These are phyloP conservation scores for Talaromyces sp. DNA, from an alignment of 2,329 filamentous ascomycete species.

Conservation along the genomic window DNA sequence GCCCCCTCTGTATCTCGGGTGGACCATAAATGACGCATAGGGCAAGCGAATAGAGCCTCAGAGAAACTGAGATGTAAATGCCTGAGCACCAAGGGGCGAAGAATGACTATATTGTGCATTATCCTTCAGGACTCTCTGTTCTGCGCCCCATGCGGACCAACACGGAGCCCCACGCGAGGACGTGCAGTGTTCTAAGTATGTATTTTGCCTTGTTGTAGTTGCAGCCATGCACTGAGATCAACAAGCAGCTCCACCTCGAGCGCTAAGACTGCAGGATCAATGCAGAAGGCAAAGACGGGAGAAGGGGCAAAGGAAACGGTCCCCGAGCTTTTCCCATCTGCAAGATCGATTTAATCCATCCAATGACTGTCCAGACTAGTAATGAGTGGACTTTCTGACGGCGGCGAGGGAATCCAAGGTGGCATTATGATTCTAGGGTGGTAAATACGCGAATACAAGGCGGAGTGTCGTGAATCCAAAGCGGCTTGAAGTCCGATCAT, in stretches of 20 bases:
- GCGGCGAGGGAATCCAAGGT: not conserved
- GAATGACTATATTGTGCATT: not conserved
- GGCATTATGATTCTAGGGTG: not conserved
- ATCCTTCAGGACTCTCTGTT: not conserved
- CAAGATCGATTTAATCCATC: constrained; percentile 1
- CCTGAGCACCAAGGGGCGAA: not conserved
- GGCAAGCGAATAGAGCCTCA: constrained; percentile 8
- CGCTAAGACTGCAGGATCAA: not conserved
- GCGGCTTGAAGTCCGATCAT: constrained; percentile 21
- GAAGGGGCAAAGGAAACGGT: too few relatives aligned
- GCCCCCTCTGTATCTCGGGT: constrained; percentile 4
- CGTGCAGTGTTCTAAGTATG: not conserved
- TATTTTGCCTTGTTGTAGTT: not conserved
- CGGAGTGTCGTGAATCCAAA: not conserved
- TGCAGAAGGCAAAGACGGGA: not conserved
- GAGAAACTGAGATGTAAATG: not conserved
- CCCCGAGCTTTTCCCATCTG: not conserved
- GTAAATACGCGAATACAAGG: not conserved
- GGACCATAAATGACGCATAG: constrained; percentile 12
- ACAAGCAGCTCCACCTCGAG: not conserved
- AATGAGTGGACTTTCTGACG: not conserved
- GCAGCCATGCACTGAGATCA: not conserved
- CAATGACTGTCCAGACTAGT: not conserved
- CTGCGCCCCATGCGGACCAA: not conserved
- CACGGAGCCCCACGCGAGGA: not conserved